phyloP scores from a whole-genome alignment of 1,139 yeast genomes.

The Pichia sp. region DNA sequence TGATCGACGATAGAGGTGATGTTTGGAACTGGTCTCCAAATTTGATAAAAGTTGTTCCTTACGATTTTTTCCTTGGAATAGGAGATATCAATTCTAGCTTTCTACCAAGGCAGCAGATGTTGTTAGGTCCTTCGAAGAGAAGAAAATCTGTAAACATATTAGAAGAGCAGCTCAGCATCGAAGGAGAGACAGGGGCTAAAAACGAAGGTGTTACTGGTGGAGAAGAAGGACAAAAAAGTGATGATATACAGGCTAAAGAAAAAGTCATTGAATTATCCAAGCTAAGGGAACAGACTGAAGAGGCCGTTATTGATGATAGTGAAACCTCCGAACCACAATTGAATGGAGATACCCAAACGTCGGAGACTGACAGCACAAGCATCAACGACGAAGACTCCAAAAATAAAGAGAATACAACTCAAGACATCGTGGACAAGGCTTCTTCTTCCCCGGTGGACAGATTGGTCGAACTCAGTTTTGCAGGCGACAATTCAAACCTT shows the following conservation, averaged over 20 bases:
- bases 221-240: neutral
- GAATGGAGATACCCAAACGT: too few relatives aligned
- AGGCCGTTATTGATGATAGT: too few relatives aligned
- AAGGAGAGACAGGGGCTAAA: conserved; percentile 13
- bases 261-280: too few relatives aligned
- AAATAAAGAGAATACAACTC: neutral
- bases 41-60: conserved; percentile 87
- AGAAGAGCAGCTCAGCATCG: conserved; percentile 36
- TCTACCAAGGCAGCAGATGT: conserved; percentile 73
- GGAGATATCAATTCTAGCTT: conserved; percentile 96
- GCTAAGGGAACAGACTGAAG: too few relatives aligned
- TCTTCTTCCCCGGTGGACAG: conserved; percentile 47
- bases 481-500: conserved; percentile 42
- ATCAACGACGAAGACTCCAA: too few relatives aligned
- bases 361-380: too few relatives aligned
- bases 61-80: conserved; percentile 92
- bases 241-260: neutral
- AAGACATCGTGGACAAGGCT: conserved; percentile 19
- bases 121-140: conserved; percentile 64
- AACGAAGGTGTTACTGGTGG: too few relatives aligned
- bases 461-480: conserved; percentile 46
- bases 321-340: too few relatives aligned
- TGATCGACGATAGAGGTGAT: conserved; percentile 96
- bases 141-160: conserved; percentile 52
- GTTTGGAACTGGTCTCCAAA: conserved; percentile 98